phyloP scores from a whole-genome alignment of 345 rosid genomes.

The Linum tenue region DNA sequence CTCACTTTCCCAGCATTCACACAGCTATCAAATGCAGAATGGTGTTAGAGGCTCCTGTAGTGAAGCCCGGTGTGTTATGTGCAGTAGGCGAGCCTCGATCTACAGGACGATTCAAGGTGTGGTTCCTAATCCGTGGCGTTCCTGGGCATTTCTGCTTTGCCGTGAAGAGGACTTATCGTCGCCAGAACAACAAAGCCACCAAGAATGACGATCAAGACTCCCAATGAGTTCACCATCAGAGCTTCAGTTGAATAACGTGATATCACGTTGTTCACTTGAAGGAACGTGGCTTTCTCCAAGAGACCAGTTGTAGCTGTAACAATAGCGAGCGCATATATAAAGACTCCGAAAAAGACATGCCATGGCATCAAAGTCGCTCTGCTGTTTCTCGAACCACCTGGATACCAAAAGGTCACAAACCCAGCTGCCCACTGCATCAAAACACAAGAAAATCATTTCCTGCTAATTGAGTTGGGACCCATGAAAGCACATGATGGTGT shows the following conservation, averaged over 20 bases:
- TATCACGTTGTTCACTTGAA: slow-evolving; percentile 61
- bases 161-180: slow-evolving; percentile 38
- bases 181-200: slow-evolving; percentile 79
- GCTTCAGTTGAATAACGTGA: slow-evolving; percentile 67
- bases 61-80: too few species aligned
- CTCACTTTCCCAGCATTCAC: too few species aligned
- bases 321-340: slow-evolving; percentile 62
- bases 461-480: not conserved
- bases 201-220: slow-evolving; percentile 53
- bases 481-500: not conserved
- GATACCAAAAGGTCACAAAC: slow-evolving; percentile 84
- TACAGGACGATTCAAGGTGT: too few species aligned
- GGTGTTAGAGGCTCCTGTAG: too few species aligned
- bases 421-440: slow-evolving; percentile 66
- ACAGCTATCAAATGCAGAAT: too few species aligned
- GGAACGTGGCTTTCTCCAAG: slow-evolving; percentile 77
- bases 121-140: slow-evolving; percentile 31
- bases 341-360: slow-evolving; percentile 89
- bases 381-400: slow-evolving; percentile 74
- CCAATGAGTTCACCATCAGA: slow-evolving; percentile 66
- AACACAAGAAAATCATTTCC: not conserved
- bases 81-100: too few species aligned
- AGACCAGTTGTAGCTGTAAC: slow-evolving; percentile 64
- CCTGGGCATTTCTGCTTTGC: slow-evolving; percentile 38
- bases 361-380: slow-evolving; percentile 62